These are phyloP conservation scores for Pseudopyricularia javanii DNA, from an alignment of 2,329 filamentous ascomycete genomes.

Conservation along the genomic window DNA sequence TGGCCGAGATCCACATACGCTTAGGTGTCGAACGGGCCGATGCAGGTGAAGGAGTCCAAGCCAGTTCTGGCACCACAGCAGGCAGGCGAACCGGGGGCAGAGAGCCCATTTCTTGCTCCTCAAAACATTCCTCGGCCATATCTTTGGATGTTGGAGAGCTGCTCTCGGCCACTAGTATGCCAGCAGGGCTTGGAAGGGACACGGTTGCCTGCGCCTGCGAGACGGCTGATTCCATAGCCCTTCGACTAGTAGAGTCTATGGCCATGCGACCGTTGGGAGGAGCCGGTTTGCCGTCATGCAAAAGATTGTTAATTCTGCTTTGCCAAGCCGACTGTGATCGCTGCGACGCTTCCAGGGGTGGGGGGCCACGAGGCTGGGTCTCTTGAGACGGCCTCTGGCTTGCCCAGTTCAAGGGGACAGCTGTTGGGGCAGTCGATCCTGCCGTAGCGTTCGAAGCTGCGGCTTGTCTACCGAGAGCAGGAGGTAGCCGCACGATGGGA, in stretches of 20 bases:
- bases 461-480: conserved; percentile 2
- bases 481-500: conserved; percentile 69
- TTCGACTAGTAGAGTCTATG: conserved; percentile 40
- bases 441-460: conserved; percentile 4
- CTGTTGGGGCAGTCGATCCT: neutral
- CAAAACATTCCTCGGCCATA: conserved; percentile 69
- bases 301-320: conserved; percentile 67
- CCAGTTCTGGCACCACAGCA: conserved; percentile 44
- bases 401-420: conserved; percentile 20
- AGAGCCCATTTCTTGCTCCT: conserved; percentile 70
- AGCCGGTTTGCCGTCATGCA: conserved; percentile 53
- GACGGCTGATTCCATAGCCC: conserved; percentile 15
- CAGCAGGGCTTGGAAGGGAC: neutral
- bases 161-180: conserved; percentile 5
- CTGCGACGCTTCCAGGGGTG: conserved; percentile 6
- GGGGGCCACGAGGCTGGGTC: conserved; percentile 5
- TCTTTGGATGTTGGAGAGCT: conserved; percentile 46
- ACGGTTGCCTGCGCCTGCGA: conserved; percentile 1
- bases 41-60: conserved; percentile 47
- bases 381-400: conserved; percentile 20
- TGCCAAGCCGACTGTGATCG: conserved; percentile 39
- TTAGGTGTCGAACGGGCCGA: conserved; percentile 14
- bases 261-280: conserved; percentile 44
- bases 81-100: conserved; percentile 61
- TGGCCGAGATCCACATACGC: neutral